Evolutionary conservation across 2,329 filamentous ascomycete genomes (phyloP), one percentile per base, ranked within the genome.

Genomic region (Dactylellina leptospora): DNA sequence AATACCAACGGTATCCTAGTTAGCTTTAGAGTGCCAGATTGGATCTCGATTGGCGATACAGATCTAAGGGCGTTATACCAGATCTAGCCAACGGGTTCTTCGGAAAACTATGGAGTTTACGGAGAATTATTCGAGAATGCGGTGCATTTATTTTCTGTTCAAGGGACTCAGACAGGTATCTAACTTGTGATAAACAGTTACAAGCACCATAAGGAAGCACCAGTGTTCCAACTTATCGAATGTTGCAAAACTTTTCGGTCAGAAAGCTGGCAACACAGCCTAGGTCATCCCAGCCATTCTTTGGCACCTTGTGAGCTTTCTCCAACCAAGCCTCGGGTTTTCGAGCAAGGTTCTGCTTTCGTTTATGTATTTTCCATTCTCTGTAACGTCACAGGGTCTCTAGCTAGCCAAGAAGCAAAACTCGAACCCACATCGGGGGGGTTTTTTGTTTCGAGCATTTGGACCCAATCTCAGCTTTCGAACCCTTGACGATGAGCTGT

Each of bases 41-140:
- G 33, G 66, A 71, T 71, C 66, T 53, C 66, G 66, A 71, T 71
- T 71, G 66, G 66, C 66, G 66, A 71, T 56, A 47, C 50, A 61
- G 66, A 71, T 71, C 66, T 71, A 56, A 56, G 28, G n/a, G 47
- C 27, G 36, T 42, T 62, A 27, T 45, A 27, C 27, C 13, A 53
- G 56, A 71, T 71, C 66, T 40, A 54, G 33, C 30, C 36, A 33
- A 18, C 10, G 18, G 25, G 40, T 51, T 23, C 8, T 18, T 4
- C 16, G 28, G 58, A 53, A 23, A 50, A 53, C 16, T 20, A 9
- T 23, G 1, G 36, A 51, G 47, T 45, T 36, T 10, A 63, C 58
- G 44, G 58, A 48, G 28, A 11, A 8, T 61, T 50, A n/a, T n/a
- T 53, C 5, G 13, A 16, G 22, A 20, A 27, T 9, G 22, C 13